Conservation (phyloP, 108 stramenopile genomes). For the Nitzschia putrida region DNA sequence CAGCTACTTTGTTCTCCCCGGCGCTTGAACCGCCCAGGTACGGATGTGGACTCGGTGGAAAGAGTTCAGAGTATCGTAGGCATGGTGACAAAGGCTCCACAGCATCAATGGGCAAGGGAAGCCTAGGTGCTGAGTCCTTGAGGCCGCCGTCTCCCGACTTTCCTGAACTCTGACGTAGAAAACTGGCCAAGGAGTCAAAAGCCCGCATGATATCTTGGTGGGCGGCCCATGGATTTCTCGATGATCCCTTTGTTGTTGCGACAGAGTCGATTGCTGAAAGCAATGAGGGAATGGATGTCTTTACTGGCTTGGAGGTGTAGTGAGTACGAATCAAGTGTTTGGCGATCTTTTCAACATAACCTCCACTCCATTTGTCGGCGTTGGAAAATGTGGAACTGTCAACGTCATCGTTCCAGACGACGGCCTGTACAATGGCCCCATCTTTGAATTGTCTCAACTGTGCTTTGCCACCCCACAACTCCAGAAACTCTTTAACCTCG, state of each 20-base stretch:
- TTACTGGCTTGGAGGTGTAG: constrained; percentile 25
- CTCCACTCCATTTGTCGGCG: constrained; percentile 63
- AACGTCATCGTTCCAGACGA: constrained; percentile 70
- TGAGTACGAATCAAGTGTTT: constrained; percentile 69
- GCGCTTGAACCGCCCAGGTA: constrained; percentile 51
- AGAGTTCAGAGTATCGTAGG: constrained; percentile 76
- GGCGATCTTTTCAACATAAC: constrained; percentile 73
- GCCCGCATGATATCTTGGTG: constrained; percentile 73
- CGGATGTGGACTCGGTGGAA: constrained; percentile 78
- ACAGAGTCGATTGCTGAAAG: constrained; percentile 68
- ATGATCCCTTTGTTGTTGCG: background rate
- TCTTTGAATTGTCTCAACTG: constrained; percentile 84
- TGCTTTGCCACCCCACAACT: constrained; percentile 79
- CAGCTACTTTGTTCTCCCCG: constrained; percentile 50
- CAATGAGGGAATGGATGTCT: constrained; percentile 54
- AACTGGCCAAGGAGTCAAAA: constrained; percentile 67
- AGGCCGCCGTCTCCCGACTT: constrained; percentile 25
- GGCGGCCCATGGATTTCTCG: constrained; percentile 25
- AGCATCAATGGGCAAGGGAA: constrained; percentile 79
- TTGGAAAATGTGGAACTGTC: constrained; percentile 42
- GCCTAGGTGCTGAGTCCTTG: constrained; percentile 35
- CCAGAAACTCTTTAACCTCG: constrained; percentile 56
- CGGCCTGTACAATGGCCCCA: constrained; percentile 89
- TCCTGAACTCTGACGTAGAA: constrained; percentile 59
- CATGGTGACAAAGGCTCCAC: constrained; percentile 77